phyloP scores from a whole-genome alignment of 2,329 filamentous ascomycete genomes.

The Sordariomycetes sp. region DNA sequence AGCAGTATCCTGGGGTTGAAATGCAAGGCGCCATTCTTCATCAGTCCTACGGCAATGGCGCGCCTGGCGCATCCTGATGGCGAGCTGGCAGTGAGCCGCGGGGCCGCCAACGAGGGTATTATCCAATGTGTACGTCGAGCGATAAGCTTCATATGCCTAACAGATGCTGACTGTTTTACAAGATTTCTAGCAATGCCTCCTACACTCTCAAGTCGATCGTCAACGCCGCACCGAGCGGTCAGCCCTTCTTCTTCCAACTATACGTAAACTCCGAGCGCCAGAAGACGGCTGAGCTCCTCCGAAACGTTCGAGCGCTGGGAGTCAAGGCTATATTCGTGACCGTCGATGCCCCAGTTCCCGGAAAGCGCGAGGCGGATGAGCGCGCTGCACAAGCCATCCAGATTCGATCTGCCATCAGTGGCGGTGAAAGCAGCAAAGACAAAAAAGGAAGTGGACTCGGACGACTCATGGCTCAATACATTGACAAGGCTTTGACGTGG shows the following conservation, averaged over 20 bases:
- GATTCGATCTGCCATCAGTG: slow-evolving; percentile 24
- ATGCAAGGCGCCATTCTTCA: slow-evolving; percentile 11
- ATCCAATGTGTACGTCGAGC: slow-evolving; percentile 34
- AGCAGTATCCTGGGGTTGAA: slow-evolving; percentile 10
- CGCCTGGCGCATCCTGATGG: slow-evolving; percentile 20
- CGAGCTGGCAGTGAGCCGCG: slow-evolving; percentile 39
- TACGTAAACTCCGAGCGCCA: slow-evolving; percentile 42
- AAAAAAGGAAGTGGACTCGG: slow-evolving; percentile 44
- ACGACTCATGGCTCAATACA: slow-evolving; percentile 39
- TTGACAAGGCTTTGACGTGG: slow-evolving; percentile 43
- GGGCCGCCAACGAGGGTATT: slow-evolving; percentile 34
- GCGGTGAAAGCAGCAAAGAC: slow-evolving; percentile 34
- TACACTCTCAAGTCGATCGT: slow-evolving; percentile 35
- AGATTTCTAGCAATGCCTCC: slow-evolving; percentile 42
- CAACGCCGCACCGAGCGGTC: slow-evolving; percentile 17
- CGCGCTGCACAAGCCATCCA: slow-evolving; percentile 36
- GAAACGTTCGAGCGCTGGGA: slow-evolving; percentile 27
- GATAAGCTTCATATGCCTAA: background rate
- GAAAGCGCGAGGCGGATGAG: slow-evolving; percentile 49
- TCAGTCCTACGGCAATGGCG: slow-evolving; percentile 11
- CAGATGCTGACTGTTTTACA: background rate
- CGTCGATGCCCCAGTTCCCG: slow-evolving; percentile 45
- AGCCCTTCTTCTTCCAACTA: slow-evolving; percentile 45
- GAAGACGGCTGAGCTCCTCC: slow-evolving; percentile 37
- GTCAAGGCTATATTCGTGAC: slow-evolving; percentile 44